Evolutionary conservation across 78 protist genomes (phyloP).

Genomic region (Neovahlkampfia damariscottae): DNA sequence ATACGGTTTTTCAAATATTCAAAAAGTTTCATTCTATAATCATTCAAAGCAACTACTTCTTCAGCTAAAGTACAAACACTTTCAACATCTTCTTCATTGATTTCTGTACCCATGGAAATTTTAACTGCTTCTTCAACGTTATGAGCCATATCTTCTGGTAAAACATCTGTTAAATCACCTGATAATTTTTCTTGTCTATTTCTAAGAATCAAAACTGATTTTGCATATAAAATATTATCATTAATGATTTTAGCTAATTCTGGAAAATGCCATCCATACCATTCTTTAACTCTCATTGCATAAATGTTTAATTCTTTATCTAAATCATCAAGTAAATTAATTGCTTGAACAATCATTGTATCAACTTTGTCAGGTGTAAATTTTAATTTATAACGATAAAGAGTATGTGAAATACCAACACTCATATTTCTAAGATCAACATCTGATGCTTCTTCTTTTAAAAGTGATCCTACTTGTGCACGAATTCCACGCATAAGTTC

Average conservation of each 20-base stretch:
- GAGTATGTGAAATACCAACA: slow-evolving; percentile 90
- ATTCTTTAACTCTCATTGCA: slow-evolving; percentile 95
- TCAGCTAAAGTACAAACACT: slow-evolving; percentile 68
- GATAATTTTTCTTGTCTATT: slow-evolving; percentile 6
- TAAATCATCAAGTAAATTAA: slow-evolving; percentile 90
- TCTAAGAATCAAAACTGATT: slow-evolving; percentile 7
- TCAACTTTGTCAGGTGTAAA: slow-evolving; percentile 97
- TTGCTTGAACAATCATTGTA: slow-evolving; percentile 96
- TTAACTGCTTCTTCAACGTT: slow-evolving; percentile 40
- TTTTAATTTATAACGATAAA: slow-evolving; percentile 88
- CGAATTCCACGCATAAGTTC: slow-evolving; percentile 71
- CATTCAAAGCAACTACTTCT: slow-evolving; percentile 63
- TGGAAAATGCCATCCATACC: slow-evolving; percentile 99
- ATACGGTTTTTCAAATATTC: slow-evolving; percentile 84
- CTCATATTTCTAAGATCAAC: slow-evolving; percentile 28
- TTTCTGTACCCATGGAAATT: slow-evolving; percentile 40
- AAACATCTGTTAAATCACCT: slow-evolving; percentile 60
- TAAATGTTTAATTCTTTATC: slow-evolving; percentile 96
- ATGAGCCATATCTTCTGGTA: slow-evolving; percentile 63
- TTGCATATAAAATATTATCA: slow-evolving; percentile 70
- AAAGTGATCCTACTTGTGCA: slow-evolving; percentile 32
- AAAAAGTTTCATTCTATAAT: slow-evolving; percentile 71
- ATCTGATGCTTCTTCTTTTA: slow-evolving; percentile 22
- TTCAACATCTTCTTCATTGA: slow-evolving; percentile 64
- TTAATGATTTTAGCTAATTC: slow-evolving; percentile 76